Evolutionary conservation across 352 stramenopile genomes (phyloP), one percentile per base, ranked within the genome.

Genomic region (Phytophthora kernoviae): DNA sequence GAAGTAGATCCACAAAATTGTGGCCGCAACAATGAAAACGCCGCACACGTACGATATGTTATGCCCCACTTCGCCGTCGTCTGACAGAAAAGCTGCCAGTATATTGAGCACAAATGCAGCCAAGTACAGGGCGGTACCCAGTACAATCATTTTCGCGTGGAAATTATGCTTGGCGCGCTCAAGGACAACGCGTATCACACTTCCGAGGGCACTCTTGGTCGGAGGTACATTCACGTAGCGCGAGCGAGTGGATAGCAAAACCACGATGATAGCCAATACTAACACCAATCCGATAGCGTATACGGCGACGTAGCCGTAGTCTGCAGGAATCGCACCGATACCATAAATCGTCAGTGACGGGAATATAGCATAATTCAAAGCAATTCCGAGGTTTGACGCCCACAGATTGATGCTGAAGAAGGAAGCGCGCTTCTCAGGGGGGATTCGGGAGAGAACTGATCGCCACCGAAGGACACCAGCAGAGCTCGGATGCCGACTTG

Each of bases 361-460:
- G 26, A 96, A 80, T 21, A 92, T 77, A 4, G 69, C 85, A 62
- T 93, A 96, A 53, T 75, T 84, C 50, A 96, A 77, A 4, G 70
- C 51, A 4, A 84, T 70, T 15, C 87, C 85, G 36, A 91, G 62
- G 62, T 93, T 92, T 46, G 92, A 79, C 37, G 63, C 72, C 66
- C 76, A 92, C 68, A 94, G 96, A 58, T 93, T 91, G 27, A 77
- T 81, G 43, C 74, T 89, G 75, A 94, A 96, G 65, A 86, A 96
- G 21, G 54, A 79, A 12, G 74, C 65, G 24, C 24, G 24, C 37
- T 87, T 79, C 20, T 87, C 57, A 12, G 75, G 66, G 51, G 60
- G 8, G 65, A 69, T 20, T 75, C 72, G 18, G 74, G 75, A 11
- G 81, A 71, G 50, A 87, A 90, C 62, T 88, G 79, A 62, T 88